Percentiles rank a stretch among this genome's conserved stretches.
Evolutionary conservation across 2,329 filamentous ascomycete species (phyloP).

Genomic region (Massarina eburnea): DNA sequence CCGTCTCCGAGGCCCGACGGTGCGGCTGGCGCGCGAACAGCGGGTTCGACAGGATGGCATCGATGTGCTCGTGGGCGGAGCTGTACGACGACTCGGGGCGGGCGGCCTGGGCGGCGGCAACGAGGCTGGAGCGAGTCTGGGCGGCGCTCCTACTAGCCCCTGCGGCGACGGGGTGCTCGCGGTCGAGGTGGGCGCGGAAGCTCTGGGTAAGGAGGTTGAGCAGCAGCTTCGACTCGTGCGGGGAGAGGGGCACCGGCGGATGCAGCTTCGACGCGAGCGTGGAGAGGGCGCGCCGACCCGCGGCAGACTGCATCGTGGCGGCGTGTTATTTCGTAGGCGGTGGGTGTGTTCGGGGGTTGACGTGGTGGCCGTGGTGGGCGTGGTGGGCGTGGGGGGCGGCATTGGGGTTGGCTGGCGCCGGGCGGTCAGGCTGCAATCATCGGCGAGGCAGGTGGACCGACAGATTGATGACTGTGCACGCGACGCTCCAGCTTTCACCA

Average conservation of each 20-base stretch:
- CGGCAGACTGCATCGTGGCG: slow-evolving; percentile 54
- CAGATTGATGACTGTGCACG: background rate
- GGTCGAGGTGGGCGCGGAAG: slow-evolving; percentile 65
- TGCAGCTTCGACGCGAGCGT: slow-evolving; percentile 57
- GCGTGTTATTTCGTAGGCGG: too few relatives aligned
- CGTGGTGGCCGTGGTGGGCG: background rate
- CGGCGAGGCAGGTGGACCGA: background rate
- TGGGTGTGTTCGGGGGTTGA: background rate
- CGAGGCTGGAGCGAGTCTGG: slow-evolving; percentile 2
- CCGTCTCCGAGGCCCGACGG: slow-evolving; percentile 28
- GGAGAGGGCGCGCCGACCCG: slow-evolving; percentile 39
- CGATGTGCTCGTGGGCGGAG: slow-evolving; percentile 50
- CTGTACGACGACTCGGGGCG: slow-evolving; percentile 38
- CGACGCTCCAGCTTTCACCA: background rate
- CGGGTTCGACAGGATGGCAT: slow-evolving; percentile 55
- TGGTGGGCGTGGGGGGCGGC: background rate
- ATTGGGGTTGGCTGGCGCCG: background rate
- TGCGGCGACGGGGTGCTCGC: slow-evolving; percentile 50
- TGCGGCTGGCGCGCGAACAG: slow-evolving; percentile 45
- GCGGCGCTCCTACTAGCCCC: slow-evolving; percentile 5
- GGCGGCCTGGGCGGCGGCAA: slow-evolving; percentile 7
- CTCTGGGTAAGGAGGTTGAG: slow-evolving; percentile 63
- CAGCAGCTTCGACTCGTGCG: slow-evolving; percentile 61
- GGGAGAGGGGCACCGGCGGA: slow-evolving; percentile 55
- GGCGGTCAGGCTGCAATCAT: background rate